These are phyloP conservation scores for Dacryopinax spathularia DNA, from an alignment of 768 basidiomycete genomes.

Conservation along the genomic window DNA sequence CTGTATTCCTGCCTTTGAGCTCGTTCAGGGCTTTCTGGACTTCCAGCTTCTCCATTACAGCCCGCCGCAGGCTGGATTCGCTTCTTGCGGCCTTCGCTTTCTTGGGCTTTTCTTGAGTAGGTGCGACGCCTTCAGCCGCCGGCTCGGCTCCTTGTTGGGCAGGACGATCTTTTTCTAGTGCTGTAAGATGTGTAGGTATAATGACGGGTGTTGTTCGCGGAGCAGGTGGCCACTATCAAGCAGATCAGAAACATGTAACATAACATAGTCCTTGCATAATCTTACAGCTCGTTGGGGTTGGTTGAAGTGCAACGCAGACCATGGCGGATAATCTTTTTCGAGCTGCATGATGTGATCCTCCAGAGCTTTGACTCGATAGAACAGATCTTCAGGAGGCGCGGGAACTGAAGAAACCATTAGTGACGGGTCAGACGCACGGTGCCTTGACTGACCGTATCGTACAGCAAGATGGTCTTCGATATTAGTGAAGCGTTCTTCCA, in stretches of 20 bases:
- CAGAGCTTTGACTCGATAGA: conserved; percentile 50
- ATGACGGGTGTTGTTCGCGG: conserved; percentile 66
- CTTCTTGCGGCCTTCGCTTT: conserved; percentile 25
- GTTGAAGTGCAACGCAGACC: conserved; percentile 80
- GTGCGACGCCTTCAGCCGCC: neutral
- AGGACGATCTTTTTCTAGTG: conserved; percentile 7
- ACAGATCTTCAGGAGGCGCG: conserved; percentile 47
- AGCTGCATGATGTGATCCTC: conserved; percentile 65
- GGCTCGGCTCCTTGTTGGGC: neutral
- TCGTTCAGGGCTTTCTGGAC: conserved; percentile 58
- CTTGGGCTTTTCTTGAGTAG: neutral
- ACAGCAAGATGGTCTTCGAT: conserved; percentile 60
- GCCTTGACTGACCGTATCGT: conserved; percentile 44
- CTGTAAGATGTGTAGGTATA: conserved; percentile 50
- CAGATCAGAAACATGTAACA: neutral
- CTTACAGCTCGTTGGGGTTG: conserved; percentile 68
- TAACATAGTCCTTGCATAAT: conserved; percentile 11
- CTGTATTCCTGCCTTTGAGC: conserved; percentile 13
- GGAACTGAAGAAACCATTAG: conserved; percentile 37
- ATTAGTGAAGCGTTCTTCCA: conserved; percentile 49
- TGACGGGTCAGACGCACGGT: neutral
- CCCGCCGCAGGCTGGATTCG: conserved; percentile 52
- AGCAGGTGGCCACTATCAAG: conserved; percentile 63
- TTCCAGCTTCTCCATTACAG: conserved; percentile 60
- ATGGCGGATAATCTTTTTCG: conserved; percentile 73